Evolutionary conservation across 2,329 filamentous ascomycete species (phyloP).

Genomic region (Hypoxylon sp.): DNA sequence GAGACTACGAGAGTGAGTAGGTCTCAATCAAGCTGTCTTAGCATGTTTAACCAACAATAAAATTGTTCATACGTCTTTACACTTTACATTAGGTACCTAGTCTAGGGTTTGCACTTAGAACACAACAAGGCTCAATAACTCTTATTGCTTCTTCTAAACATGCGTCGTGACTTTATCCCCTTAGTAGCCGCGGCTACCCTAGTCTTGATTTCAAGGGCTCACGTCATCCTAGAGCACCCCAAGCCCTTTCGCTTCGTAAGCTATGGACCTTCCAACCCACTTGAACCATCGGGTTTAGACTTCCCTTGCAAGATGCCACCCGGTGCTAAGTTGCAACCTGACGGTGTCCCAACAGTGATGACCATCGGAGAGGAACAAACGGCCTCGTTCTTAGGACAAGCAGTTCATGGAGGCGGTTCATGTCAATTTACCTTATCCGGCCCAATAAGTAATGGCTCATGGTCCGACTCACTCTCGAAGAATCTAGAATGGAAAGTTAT

Average conservation of each 20-base stretch:
- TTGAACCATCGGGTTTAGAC: conserved; percentile 68
- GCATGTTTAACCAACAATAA: neutral
- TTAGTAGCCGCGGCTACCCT: conserved; percentile 5
- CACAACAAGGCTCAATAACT: neutral
- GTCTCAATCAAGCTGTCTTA: neutral
- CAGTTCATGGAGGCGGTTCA: conserved; percentile 80
- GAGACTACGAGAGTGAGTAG: neutral
- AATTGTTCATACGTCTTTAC: neutral
- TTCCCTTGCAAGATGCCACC: conserved; percentile 77
- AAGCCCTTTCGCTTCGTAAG: conserved; percentile 63
- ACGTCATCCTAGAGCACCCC: conserved; percentile 74
- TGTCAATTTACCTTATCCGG: conserved; percentile 79
- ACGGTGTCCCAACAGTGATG: conserved; percentile 65
- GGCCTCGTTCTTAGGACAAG: conserved; percentile 67
- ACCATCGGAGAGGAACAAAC: conserved; percentile 63
- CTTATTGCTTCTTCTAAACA: neutral
- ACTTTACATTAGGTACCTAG: too few species aligned
- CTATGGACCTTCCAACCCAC: conserved; percentile 69
- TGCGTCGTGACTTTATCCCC: neutral
- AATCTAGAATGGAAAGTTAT: conserved; percentile 77
- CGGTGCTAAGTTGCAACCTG: conserved; percentile 57
- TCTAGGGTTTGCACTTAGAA: neutral
- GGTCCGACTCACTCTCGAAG: conserved; percentile 69
- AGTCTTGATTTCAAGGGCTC: conserved; percentile 58
- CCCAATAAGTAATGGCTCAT: conserved; percentile 23